Percentiles rank a stretch among this genome's conserved stretches.
Conservation (phyloP, 2,329 filamentous ascomycete genomes). For the Dryadomyces quercus-mongolicae region DNA sequence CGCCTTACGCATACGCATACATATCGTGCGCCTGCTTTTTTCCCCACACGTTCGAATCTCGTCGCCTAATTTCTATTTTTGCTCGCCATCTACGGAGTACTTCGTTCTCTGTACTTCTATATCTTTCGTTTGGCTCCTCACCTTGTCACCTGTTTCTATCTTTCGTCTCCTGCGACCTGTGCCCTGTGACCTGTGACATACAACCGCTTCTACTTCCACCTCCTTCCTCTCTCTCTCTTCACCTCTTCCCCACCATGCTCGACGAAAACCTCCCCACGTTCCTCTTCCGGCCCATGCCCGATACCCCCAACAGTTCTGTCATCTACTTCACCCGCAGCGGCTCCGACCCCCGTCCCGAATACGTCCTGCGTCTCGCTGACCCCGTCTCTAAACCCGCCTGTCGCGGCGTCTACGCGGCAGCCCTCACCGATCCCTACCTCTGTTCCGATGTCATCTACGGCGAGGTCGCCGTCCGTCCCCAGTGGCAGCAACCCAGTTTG, state of each 20-base stretch:
- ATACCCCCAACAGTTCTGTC: constrained; percentile 42
- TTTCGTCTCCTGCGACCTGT: no score
- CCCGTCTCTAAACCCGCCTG: constrained; percentile 51
- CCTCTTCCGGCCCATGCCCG: constrained; percentile 37
- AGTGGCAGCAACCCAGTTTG: constrained; percentile 73
- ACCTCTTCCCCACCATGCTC: constrained; percentile 47
- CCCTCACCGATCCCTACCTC: constrained; percentile 71
- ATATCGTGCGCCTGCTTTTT: neutral
- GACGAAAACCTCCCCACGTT: constrained; percentile 86
- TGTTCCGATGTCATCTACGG: constrained; percentile 67
- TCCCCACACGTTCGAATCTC: neutral
- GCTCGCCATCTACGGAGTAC: neutral
- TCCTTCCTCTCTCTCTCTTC: neutral
- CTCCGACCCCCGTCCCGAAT: constrained; percentile 66
- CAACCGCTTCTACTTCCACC: neutral
- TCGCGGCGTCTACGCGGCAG: constrained; percentile 76
- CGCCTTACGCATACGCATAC: no score
- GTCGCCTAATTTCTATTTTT: neutral
- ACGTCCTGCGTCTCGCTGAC: constrained; percentile 67
- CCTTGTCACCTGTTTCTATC: neutral
- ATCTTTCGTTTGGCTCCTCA: neutral
- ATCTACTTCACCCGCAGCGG: constrained; percentile 59
- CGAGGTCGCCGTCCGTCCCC: constrained; percentile 72
- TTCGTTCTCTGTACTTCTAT: no score
- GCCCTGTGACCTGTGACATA: neutral